Evolutionary conservation across 345 rosid genomes (phyloP).

Genomic region (Syzygium oleosum): DNA sequence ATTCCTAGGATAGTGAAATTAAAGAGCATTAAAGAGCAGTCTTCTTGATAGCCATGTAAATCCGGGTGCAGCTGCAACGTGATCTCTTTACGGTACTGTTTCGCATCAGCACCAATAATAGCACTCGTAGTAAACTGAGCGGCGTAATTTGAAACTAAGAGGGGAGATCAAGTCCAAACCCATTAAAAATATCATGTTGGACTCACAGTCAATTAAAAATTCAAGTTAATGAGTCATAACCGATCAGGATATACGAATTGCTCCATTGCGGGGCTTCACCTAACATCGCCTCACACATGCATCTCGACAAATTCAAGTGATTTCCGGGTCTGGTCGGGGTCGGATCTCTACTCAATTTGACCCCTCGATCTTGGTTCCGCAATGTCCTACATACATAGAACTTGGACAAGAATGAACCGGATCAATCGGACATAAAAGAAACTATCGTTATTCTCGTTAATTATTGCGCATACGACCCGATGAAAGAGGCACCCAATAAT

Average conservation of each 20-base stretch:
- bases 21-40: background rate
- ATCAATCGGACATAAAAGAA: background rate
- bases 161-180: background rate
- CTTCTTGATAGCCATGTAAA: background rate
- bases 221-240: background rate
- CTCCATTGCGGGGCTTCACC: background rate
- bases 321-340: background rate
- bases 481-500: background rate
- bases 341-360: background rate
- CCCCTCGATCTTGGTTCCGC: background rate
- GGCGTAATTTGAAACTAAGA: background rate
- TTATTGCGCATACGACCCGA: background rate
- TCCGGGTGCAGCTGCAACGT: background rate
- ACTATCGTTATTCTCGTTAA: background rate
- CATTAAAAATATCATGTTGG: background rate
- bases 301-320: background rate
- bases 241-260: background rate
- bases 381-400: background rate
- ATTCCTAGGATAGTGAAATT: background rate
- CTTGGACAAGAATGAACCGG: background rate
- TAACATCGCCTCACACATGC: background rate
- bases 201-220: fast-evolving
- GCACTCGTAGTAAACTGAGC: fast-evolving
- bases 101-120: background rate
- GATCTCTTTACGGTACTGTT: background rate